phyloP scores from a whole-genome alignment of 306 rosid genomes.

The Quercus alba region DNA sequence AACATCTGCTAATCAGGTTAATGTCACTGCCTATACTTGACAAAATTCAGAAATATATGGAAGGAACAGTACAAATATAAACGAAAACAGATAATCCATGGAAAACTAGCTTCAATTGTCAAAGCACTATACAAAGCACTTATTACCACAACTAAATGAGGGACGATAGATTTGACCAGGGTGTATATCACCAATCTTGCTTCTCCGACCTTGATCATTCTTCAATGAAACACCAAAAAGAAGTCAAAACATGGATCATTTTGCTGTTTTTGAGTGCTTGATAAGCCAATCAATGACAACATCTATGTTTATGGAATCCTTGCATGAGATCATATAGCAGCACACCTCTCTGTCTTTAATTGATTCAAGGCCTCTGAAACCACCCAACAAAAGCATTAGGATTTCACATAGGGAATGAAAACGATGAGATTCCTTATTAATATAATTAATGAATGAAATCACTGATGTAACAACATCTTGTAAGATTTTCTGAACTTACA shows the following conservation, averaged over 20 bases:
- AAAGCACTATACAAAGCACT: slow-evolving; percentile 5
- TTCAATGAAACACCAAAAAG: slow-evolving; percentile 8
- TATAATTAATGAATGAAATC: background rate
- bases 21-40: too few relatives aligned
- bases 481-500: slow-evolving; percentile 50
- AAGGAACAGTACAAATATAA: background rate
- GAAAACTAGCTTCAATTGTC: background rate
- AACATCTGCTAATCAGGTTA: too few relatives aligned
- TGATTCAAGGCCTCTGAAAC: slow-evolving; percentile 79
- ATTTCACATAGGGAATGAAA: background rate
- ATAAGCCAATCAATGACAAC: slow-evolving; percentile 93
- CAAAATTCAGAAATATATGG: too few relatives aligned
- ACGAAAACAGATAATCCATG: background rate
- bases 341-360: slow-evolving; percentile 78
- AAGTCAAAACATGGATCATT: slow-evolving; percentile 31
- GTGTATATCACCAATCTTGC: slow-evolving; percentile 5
- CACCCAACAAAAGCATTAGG: slow-evolving; percentile 19
- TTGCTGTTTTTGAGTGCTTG: slow-evolving; percentile 83
- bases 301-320: slow-evolving; percentile 90
- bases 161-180: background rate
- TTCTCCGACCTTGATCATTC: slow-evolving; percentile 1
- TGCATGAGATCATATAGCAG: slow-evolving; percentile 98
- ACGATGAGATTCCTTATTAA: background rate
- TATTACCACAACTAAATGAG: background rate
- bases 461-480: background rate